Evolutionary conservation across 1,139 yeast species (phyloP).

Genomic region (Sugiyamaella neomexicana): DNA sequence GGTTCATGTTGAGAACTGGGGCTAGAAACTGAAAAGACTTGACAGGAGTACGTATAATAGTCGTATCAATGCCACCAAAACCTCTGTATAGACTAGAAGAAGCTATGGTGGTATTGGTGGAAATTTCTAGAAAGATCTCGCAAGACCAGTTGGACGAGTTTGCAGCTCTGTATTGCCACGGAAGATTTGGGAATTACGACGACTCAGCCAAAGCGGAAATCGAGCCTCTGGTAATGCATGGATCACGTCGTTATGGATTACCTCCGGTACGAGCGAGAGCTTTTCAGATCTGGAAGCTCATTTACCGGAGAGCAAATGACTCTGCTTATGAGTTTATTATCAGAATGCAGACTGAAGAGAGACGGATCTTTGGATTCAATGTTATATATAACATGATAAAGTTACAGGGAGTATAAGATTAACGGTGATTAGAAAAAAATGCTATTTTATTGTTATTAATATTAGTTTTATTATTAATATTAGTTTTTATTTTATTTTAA

Average conservation of each 20-base stretch:
- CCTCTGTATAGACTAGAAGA: slow-evolving; percentile 19
- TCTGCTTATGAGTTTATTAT: slow-evolving; percentile 25
- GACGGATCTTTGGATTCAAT: slow-evolving; percentile 25
- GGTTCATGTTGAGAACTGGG: too few species aligned
- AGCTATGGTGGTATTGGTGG: slow-evolving; percentile 25
- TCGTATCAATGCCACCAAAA: slow-evolving; percentile 6
- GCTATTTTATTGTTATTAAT: not conserved
- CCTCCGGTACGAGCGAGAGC: slow-evolving; percentile 24
- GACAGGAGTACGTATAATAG: not conserved
- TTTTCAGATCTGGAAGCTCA: slow-evolving; percentile 23
- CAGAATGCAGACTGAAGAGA: slow-evolving; percentile 24
- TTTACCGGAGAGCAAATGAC: slow-evolving; percentile 24
- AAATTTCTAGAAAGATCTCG: slow-evolving; percentile 20
- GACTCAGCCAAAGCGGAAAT: slow-evolving; percentile 18
- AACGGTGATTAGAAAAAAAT: too few species aligned
- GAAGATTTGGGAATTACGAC: slow-evolving; percentile 26
- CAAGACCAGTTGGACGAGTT: slow-evolving; percentile 21
- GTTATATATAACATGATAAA: slow-evolving; percentile 25
- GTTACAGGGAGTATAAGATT: not conserved
- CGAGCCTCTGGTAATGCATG: slow-evolving; percentile 16
- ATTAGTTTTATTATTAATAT: not conserved
- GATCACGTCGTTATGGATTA: slow-evolving; percentile 21
- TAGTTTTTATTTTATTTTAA: slow-evolving; percentile 1
- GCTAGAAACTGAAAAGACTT: not conserved
- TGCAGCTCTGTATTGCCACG: slow-evolving; percentile 26